Evolutionary conservation across 75 land plant genomes (phyloP).

Genomic region (Selaginella moellendorffii): DNA sequence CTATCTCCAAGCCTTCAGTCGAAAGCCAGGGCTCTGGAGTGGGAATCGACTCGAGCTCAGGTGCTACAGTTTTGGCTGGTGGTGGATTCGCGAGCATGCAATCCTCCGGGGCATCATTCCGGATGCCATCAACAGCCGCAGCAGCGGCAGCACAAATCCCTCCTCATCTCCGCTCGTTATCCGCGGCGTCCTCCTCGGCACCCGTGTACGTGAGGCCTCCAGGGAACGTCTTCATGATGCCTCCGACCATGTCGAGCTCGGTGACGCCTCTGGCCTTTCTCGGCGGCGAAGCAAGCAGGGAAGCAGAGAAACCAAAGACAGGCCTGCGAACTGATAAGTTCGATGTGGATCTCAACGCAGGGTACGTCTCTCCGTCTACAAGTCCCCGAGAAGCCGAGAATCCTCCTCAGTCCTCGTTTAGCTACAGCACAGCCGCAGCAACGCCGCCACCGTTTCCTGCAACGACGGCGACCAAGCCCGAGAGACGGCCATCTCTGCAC

Average conservation of each 20-base stretch:
- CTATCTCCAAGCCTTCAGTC: neutral
- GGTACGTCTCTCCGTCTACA: neutral
- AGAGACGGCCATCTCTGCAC: neutral
- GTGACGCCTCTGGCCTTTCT: neutral
- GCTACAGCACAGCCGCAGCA: too few species aligned
- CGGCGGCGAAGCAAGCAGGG: neutral
- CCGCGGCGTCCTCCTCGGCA: too few species aligned
- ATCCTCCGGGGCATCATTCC: neutral
- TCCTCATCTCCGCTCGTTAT: too few species aligned
- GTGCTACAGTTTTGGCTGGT: too few species aligned
- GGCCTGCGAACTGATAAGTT: neutral
- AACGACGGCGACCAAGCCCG: neutral
- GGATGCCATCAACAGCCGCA: neutral
- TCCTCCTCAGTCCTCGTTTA: too few species aligned
- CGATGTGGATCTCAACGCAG: neutral
- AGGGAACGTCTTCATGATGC: neutral
- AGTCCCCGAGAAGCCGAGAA: neutral
- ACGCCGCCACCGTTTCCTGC: too few species aligned
- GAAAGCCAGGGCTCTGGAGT: too few species aligned
- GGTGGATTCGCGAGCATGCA: neutral
- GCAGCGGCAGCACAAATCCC: too few species aligned
- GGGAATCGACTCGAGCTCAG: too few species aligned
- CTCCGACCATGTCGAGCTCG: neutral
- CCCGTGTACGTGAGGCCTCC: neutral
- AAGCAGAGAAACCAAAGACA: neutral